Conservation (phyloP, 2,329 filamentous ascomycete species). For the Leptographium procerum region DNA sequence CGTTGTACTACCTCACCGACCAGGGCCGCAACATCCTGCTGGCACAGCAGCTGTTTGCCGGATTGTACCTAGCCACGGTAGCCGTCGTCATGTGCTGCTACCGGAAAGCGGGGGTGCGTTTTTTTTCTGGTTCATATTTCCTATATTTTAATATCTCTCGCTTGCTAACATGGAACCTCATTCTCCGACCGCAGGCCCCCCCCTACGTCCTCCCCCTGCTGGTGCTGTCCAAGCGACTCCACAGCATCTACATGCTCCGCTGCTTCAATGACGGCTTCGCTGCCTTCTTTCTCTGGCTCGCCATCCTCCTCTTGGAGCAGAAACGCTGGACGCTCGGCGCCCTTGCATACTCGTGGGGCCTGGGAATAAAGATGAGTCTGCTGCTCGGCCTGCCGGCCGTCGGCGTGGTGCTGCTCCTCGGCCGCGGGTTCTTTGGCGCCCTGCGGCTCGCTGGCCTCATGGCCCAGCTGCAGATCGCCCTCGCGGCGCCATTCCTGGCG, state of each 20-base stretch:
- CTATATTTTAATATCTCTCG: neutral
- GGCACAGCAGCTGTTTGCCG: constrained; percentile 76
- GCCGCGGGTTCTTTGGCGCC: constrained; percentile 52
- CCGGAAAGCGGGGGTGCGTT: constrained; percentile 50
- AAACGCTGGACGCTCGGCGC: constrained; percentile 63
- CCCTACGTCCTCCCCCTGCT: constrained; percentile 81
- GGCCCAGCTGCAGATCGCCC: constrained; percentile 61
- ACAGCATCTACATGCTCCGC: constrained; percentile 85
- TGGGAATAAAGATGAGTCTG: constrained; percentile 93
- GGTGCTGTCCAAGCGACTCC: constrained; percentile 79
- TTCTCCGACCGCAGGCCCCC: constrained; percentile 46
- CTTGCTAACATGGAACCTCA: neutral
- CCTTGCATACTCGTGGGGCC: constrained; percentile 61
- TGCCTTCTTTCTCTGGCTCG: constrained; percentile 67
- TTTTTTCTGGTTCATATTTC: neutral
- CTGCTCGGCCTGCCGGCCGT: constrained; percentile 75
- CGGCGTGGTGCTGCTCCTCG: constrained; percentile 63
- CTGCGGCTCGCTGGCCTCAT: constrained; percentile 62
- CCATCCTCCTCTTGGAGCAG: constrained; percentile 69
- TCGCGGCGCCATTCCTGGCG: constrained; percentile 56
- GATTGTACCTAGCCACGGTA: constrained; percentile 66
- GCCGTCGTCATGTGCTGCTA: constrained; percentile 76
- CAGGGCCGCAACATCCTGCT: constrained; percentile 62
- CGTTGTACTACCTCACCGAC: constrained; percentile 67
- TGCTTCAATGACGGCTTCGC: constrained; percentile 96